A percentile compares a stretch with the other conserved stretches of the same genome.
Conservation (phyloP, 1,139 yeast genomes). For the Sugiyamaella novakii region DNA sequence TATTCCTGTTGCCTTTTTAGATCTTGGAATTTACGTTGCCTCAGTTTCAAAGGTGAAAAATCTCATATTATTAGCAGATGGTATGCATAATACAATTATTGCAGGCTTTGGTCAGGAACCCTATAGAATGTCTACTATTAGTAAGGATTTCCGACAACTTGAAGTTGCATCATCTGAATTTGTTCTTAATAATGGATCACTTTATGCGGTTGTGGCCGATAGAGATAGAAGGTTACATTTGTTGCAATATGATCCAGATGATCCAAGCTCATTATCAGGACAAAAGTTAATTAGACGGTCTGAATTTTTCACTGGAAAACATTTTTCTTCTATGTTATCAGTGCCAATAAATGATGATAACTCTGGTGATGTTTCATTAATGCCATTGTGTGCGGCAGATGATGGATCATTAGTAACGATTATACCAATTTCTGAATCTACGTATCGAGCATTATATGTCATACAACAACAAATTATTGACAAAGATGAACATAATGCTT, state of each 20-base stretch:
- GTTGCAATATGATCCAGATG: constrained; percentile 90
- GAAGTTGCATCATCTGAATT: constrained; percentile 70
- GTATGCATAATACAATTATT: constrained; percentile 76
- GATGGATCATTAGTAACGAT: constrained; percentile 81
- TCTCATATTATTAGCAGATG: constrained; percentile 75
- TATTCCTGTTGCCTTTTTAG: constrained; percentile 92
- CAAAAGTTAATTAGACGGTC: constrained; percentile 70
- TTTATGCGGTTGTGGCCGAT: constrained; percentile 72
- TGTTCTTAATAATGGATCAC: constrained; percentile 66
- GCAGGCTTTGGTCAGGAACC: constrained; percentile 94
- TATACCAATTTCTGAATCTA: constrained; percentile 72
- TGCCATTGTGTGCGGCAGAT: constrained; percentile 62
- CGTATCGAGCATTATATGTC: constrained; percentile 79
- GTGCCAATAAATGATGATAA: constrained; percentile 47
- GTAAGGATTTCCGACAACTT: constrained; percentile 68
- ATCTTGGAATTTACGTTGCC: constrained; percentile 74
- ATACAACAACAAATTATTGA: constrained; percentile 87
- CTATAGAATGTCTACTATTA: constrained; percentile 75
- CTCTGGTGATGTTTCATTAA: constrained; percentile 32
- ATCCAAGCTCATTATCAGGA: constrained; percentile 79
- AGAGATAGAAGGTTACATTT: constrained; percentile 69
- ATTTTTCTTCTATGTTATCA: constrained; percentile 60
- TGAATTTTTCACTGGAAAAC: constrained; percentile 68
- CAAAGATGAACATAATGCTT: constrained; percentile 70
- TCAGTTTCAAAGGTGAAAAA: constrained; percentile 85